Evolutionary conservation across 139 green algal genomes (phyloP).

Genomic region (Volvox africanus): DNA sequence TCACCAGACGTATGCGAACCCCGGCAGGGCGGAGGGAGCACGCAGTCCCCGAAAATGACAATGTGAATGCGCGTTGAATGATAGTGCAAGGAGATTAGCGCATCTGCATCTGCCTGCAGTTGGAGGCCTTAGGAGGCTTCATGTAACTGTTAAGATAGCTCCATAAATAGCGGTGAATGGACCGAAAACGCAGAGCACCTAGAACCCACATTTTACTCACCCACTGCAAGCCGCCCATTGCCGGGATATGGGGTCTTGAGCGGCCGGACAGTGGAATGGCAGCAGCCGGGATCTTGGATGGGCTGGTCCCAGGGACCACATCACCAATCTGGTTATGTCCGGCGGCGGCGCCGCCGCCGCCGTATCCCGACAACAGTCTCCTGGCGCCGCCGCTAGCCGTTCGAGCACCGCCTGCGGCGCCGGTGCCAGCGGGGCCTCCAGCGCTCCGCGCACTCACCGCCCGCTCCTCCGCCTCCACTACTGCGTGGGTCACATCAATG

Average conservation of each 20-base stretch:
- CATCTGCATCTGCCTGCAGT: no score
- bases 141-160: no score
- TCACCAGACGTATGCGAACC: no score
- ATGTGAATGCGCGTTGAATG: no score
- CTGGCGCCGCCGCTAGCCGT: not conserved
- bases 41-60: no score
- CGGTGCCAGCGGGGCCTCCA: not conserved
- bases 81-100: no score
- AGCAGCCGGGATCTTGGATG: not conserved
- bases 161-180: no score
- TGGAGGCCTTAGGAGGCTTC: no score
- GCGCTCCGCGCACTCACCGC: not conserved
- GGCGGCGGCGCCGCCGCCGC: not conserved
- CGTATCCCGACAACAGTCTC: not conserved
- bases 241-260: not conserved
- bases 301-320: not conserved
- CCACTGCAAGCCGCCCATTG: not conserved
- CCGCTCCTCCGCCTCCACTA: slow-evolving; percentile 13
- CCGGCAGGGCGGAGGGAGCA: no score
- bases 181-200: no score
- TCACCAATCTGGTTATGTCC: not conserved
- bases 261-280: not conserved
- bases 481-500: slow-evolving; percentile 3
- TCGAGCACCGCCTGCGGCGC: not conserved
- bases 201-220: not conserved